Percentiles rank a stretch among this genome's conserved stretches.
Evolutionary conservation across 2,329 filamentous ascomycete species (phyloP).

Genomic region (Capronia coronata): DNA sequence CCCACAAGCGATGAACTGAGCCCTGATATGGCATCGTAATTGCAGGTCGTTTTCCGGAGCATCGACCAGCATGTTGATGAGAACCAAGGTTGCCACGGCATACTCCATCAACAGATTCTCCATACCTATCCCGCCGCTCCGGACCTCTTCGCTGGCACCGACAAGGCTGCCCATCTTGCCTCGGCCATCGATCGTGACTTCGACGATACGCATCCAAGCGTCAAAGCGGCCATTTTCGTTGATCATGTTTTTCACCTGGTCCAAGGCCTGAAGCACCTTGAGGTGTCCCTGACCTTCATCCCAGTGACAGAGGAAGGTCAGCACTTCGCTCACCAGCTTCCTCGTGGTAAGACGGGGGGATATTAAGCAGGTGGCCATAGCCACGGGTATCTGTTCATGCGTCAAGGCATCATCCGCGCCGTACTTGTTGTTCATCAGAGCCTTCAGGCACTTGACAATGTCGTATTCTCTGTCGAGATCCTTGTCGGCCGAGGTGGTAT

Average conservation of each 20-base stretch:
- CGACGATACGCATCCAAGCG: conserved; percentile 96
- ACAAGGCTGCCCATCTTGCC: conserved; percentile 99
- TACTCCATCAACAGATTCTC: conserved; percentile 99
- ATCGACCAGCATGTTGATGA: conserved; percentile 95
- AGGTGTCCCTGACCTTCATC: conserved; percentile 79
- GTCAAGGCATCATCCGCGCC: conserved; percentile 90
- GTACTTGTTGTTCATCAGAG: conserved; percentile 98
- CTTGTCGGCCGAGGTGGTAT: conserved; percentile 58
- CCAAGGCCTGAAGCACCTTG: conserved; percentile 89
- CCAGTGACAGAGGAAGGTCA: conserved; percentile 97
- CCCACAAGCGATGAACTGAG: conserved; percentile 91
- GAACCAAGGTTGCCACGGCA: conserved; percentile 83
- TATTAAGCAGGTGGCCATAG: conserved; percentile 77
- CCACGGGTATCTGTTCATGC: conserved; percentile 84
- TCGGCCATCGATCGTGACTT: conserved; percentile 91
- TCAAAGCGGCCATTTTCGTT: conserved; percentile 94
- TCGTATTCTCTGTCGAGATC: conserved; percentile 91
- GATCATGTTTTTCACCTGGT: conserved; percentile 79
- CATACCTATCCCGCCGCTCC: conserved; percentile 94
- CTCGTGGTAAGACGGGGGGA: conserved; percentile 84
- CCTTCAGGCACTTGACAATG: conserved; percentile 95
- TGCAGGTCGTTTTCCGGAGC: conserved; percentile 83
- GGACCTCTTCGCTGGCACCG: conserved; percentile 90
- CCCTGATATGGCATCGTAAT: conserved; percentile 85
- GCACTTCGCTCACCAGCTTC: conserved; percentile 89